phyloP scores from a whole-genome alignment of 768 basidiomycete species.

The Tulasnella sp. region DNA sequence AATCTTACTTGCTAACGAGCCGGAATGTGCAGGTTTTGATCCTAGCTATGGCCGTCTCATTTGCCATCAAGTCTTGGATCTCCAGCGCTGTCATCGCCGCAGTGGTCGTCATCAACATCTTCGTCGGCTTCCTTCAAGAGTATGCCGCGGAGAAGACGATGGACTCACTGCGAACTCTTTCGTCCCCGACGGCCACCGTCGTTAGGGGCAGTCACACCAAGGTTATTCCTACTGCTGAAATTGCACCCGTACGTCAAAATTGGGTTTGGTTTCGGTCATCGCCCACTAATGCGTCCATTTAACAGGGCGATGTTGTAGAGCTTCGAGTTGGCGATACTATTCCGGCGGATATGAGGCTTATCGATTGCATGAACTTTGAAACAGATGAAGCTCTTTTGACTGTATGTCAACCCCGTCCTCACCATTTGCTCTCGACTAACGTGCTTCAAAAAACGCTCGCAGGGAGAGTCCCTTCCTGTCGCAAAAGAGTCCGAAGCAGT shows the following conservation, averaged over 20 bases:
- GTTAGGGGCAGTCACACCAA: slow-evolving; percentile 43
- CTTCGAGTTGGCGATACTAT: slow-evolving; percentile 56
- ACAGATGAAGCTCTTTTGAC: slow-evolving; percentile 66
- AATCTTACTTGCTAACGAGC: neutral
- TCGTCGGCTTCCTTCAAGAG: slow-evolving; percentile 48
- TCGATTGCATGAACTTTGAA: slow-evolving; percentile 53
- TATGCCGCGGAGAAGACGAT: slow-evolving; percentile 50
- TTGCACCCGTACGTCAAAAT: slow-evolving; percentile 39
- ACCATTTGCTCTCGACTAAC: slow-evolving; percentile 7
- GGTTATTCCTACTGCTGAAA: slow-evolving; percentile 43
- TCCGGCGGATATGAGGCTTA: slow-evolving; percentile 41
- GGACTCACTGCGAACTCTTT: slow-evolving; percentile 48
- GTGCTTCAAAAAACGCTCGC: slow-evolving; percentile 42
- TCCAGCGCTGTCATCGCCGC: slow-evolving; percentile 51
- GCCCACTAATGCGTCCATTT: neutral
- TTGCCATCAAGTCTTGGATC: slow-evolving; percentile 53
- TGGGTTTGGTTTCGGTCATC: neutral
- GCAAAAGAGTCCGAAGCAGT: slow-evolving; percentile 50
- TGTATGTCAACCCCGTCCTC: slow-evolving; percentile 32
- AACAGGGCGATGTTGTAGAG: slow-evolving; percentile 71
- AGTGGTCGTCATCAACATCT: slow-evolving; percentile 36
- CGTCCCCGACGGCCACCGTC: slow-evolving; percentile 46
- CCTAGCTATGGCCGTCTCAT: slow-evolving; percentile 47
- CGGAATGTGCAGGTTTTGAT: slow-evolving; percentile 30
- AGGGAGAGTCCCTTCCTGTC: slow-evolving; percentile 44